phyloP scores from a whole-genome alignment of 768 basidiomycete genomes.

The Baorangia bicolor region DNA sequence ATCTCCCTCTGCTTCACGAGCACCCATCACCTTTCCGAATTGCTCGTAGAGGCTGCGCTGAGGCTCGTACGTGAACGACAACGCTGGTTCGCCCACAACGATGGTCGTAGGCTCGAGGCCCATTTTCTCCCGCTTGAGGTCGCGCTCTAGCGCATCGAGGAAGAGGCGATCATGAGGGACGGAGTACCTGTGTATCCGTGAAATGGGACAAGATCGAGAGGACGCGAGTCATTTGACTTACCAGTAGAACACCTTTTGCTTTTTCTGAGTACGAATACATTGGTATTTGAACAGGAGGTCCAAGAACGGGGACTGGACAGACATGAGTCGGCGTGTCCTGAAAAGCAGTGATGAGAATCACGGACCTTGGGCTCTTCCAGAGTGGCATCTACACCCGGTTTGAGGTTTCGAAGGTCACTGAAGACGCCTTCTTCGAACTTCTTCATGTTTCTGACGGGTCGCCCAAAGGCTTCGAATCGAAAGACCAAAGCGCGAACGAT shows the following conservation, averaged over 20 bases:
- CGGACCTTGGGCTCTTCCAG: constrained; percentile 94
- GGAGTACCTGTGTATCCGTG: constrained; percentile 66
- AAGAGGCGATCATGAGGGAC: constrained; percentile 97
- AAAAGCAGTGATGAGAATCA: constrained; percentile 10
- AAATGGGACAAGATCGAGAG: not conserved
- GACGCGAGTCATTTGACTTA: constrained; percentile 35
- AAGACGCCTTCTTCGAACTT: constrained; percentile 99
- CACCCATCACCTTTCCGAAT: constrained; percentile 52
- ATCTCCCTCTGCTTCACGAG: constrained; percentile 36
- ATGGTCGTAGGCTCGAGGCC: constrained; percentile 82
- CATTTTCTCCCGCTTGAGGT: constrained; percentile 94
- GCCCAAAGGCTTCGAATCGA: constrained; percentile 88
- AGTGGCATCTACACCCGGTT: constrained; percentile 89
- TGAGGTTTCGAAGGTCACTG: constrained; percentile 88
- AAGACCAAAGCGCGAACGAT: constrained; percentile 95
- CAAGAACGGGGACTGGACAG: constrained; percentile 77
- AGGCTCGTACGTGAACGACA: constrained; percentile 86
- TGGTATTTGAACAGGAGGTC: constrained; percentile 95
- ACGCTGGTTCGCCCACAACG: constrained; percentile 75
- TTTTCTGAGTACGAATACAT: constrained; percentile 97
- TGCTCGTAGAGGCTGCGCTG: constrained; percentile 87
- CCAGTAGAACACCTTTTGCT: constrained; percentile 99
- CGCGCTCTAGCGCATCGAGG: constrained; percentile 93
- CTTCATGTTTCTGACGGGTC: constrained; percentile 90
- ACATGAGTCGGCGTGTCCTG: not conserved